Percentiles rank a stretch among this genome's conserved stretches.
phyloP scores from a whole-genome alignment of 1,284 basidiomycete species.

The Irpex sp. region DNA sequence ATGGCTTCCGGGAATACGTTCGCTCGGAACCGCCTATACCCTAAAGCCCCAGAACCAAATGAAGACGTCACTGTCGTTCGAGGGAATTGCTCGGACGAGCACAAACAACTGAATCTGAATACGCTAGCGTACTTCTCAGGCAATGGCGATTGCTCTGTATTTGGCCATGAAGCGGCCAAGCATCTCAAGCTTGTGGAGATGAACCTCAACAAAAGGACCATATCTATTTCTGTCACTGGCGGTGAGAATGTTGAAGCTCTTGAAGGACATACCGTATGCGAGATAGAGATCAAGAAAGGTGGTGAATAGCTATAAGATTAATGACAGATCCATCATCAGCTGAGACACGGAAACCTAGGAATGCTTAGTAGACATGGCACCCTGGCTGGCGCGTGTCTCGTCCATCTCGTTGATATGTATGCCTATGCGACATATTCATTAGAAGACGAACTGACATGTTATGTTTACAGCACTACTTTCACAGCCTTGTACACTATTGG shows the following conservation, averaged over 20 bases:
- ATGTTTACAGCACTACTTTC: slow-evolving; percentile 20
- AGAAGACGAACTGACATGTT: neutral
- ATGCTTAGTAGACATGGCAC: slow-evolving; percentile 26
- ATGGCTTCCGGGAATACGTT: slow-evolving; percentile 13
- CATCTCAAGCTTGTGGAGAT: slow-evolving; percentile 22
- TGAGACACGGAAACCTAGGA: slow-evolving; percentile 12
- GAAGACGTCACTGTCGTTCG: slow-evolving; percentile 19
- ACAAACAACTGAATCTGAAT: slow-evolving; percentile 22
- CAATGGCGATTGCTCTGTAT: slow-evolving; percentile 20
- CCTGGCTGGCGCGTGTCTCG: slow-evolving; percentile 22
- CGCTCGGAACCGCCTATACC: slow-evolving; percentile 13
- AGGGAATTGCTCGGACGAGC: slow-evolving; percentile 21
- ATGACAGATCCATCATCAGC: neutral
- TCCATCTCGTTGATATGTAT: slow-evolving; percentile 25
- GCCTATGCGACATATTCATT: slow-evolving; percentile 5
- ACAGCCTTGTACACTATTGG: slow-evolving; percentile 20
- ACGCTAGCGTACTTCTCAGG: slow-evolving; percentile 25
- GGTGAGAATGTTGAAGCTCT: slow-evolving; percentile 6
- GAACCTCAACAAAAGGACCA: slow-evolving; percentile 12
- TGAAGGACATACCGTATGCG: slow-evolving; percentile 23
- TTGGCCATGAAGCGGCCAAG: slow-evolving; percentile 18
- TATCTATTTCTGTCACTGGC: neutral
- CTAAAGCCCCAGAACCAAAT: slow-evolving; percentile 24
- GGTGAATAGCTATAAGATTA: neutral
- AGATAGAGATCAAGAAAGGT: slow-evolving; percentile 24